These are phyloP conservation scores for Monilinia aucupariae DNA, from an alignment of 2,329 filamentous ascomycete species.

Conservation along the genomic window DNA sequence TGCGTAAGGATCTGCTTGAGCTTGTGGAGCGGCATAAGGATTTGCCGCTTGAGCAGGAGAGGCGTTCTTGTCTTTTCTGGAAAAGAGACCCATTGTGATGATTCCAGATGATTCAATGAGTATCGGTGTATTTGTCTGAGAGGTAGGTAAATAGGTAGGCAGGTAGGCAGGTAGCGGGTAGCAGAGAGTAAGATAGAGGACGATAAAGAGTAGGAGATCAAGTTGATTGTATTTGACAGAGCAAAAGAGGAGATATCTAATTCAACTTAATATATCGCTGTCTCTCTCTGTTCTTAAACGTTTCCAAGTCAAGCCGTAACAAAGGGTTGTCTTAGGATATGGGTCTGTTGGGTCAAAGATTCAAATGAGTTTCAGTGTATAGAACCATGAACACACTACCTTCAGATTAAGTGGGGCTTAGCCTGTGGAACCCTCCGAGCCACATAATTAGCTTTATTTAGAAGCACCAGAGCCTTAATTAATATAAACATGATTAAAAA, in stretches of 20 bases:
- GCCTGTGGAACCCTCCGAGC: slow-evolving; percentile 1
- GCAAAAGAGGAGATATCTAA: background rate
- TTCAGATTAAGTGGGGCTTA: slow-evolving; percentile 10
- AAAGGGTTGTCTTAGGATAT: slow-evolving; percentile 12
- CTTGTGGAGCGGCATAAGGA: slow-evolving; percentile 34
- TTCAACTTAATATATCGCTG: background rate
- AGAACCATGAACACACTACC: background rate
- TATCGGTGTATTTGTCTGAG: background rate
- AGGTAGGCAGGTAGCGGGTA: too few species aligned
- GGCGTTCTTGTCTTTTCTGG: slow-evolving; percentile 44
- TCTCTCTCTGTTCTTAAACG: background rate
- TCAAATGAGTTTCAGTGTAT: slow-evolving; percentile 11
- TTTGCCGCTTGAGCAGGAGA: slow-evolving; percentile 38
- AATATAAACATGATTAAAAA: too few species aligned
- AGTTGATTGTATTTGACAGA: background rate
- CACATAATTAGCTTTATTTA: background rate
- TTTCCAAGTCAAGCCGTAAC: background rate
- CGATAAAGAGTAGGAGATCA: background rate
- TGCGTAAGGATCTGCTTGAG: slow-evolving; percentile 51
- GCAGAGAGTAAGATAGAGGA: background rate
- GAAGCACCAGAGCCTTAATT: too few species aligned
- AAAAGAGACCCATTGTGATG: slow-evolving; percentile 39
- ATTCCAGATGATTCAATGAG: background rate
- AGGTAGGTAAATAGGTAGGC: background rate
- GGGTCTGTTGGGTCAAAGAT: slow-evolving; percentile 12